A percentile compares a stretch with the other conserved stretches of the same genome.
Conservation (phyloP, 2,329 filamentous ascomycete genomes). For the Trichoderma koningii region DNA sequence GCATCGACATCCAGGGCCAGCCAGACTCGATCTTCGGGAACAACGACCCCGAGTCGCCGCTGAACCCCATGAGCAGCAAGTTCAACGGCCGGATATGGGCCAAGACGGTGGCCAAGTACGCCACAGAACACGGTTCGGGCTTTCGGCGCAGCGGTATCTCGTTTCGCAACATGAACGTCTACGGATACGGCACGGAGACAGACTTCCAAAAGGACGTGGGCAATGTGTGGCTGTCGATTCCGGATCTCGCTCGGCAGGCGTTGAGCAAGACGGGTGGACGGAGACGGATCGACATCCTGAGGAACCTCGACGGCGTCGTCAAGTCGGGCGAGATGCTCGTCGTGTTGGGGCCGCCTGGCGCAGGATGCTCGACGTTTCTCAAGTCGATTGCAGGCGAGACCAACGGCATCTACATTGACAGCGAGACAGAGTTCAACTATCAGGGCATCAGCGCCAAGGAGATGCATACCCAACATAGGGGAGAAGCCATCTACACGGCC, state of each 20-base stretch:
- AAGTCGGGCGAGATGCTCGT: conserved; percentile 66
- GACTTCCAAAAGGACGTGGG: conserved; percentile 49
- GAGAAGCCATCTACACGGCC: conserved; percentile 65
- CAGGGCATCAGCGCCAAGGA: conserved; percentile 67
- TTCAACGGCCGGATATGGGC: conserved; percentile 49
- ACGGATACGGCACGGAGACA: conserved; percentile 45
- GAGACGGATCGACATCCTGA: conserved; percentile 48
- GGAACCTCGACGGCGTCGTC: conserved; percentile 61
- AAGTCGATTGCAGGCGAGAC: conserved; percentile 64
- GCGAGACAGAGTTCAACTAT: conserved; percentile 37
- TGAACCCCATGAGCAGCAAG: conserved; percentile 45
- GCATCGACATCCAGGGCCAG: conserved; percentile 17
- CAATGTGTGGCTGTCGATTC: conserved; percentile 36
- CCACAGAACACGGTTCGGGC: conserved; percentile 27
- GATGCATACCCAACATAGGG: conserved; percentile 55
- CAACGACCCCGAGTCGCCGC: conserved; percentile 26
- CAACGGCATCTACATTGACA: conserved; percentile 49
- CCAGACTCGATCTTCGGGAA: conserved; percentile 4
- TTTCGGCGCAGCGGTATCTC: conserved; percentile 42
- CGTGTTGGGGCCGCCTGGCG: conserved; percentile 63
- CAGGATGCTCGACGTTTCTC: conserved; percentile 60
- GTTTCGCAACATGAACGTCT: conserved; percentile 48
- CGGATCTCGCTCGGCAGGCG: conserved; percentile 8
- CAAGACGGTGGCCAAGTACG: conserved; percentile 39
- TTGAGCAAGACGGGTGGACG: not conserved